phyloP scores from a whole-genome alignment of 176 grass and related monocot genomes.

The Pharus latifolius region DNA sequence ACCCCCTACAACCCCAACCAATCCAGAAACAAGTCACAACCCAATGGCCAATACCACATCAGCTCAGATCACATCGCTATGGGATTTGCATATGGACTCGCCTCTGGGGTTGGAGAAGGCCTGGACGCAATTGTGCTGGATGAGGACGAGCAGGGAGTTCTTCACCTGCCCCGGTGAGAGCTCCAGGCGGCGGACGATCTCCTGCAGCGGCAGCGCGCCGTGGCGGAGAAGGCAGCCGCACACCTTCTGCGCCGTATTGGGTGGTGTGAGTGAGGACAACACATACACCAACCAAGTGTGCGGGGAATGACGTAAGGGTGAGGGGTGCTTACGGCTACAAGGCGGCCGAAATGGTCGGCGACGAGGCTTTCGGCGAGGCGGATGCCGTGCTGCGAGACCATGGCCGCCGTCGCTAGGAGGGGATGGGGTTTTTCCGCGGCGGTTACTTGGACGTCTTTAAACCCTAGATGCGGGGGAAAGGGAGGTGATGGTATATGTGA shows the following conservation, averaged over 20 bases:
- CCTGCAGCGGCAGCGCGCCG: constrained; percentile 48
- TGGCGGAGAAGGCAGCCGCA: constrained; percentile 56
- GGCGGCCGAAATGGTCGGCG: constrained; percentile 59
- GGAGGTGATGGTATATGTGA: background rate
- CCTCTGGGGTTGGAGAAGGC: constrained; percentile 48
- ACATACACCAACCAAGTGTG: background rate
- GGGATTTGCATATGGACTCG: background rate
- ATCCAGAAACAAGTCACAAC: background rate
- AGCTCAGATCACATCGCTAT: background rate
- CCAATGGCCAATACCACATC: background rate
- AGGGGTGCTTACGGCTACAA: constrained; percentile 44
- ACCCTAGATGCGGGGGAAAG: background rate
- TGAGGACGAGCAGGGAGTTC: constrained; percentile 79
- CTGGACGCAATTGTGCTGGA: constrained; percentile 91
- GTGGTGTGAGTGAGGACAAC: background rate
- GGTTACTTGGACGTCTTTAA: background rate
- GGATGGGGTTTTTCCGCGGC: background rate
- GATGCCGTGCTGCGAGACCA: constrained; percentile 48
- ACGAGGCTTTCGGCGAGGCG: constrained; percentile 48
- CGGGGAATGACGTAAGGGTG: background rate
- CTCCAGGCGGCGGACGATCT: constrained; percentile 40
- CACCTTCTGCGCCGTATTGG: constrained; percentile 46
- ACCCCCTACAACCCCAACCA: constrained; percentile 15
- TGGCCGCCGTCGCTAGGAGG: constrained; percentile 14
- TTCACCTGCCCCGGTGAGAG: constrained; percentile 42